A percentile compares a stretch with the other conserved stretches of the same genome.
These are phyloP conservation scores for Ramaria rubella DNA, from an alignment of 768 basidiomycete genomes.

Conservation along the genomic window DNA sequence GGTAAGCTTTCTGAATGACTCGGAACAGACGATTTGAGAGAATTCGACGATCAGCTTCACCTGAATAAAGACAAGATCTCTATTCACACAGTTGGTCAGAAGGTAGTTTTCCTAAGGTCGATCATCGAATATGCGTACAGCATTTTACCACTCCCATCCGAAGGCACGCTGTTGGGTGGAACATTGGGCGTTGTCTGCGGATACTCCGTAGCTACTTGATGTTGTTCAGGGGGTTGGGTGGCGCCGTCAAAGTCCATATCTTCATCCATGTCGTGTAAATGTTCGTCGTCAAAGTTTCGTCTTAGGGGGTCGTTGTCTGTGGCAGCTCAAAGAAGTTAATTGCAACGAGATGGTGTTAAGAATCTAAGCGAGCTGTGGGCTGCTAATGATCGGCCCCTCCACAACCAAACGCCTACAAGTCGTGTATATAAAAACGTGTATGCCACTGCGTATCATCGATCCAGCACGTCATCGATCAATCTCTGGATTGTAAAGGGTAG, in stretches of 20 bases:
- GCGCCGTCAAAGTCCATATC: conserved; percentile 63
- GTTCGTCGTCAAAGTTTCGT: not conserved
- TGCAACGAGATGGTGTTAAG: not conserved
- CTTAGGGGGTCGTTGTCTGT: not conserved
- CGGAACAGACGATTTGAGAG: not conserved
- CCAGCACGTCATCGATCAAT: not conserved
- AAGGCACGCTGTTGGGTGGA: conserved; percentile 26
- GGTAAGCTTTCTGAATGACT: not conserved
- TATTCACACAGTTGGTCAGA: conserved; percentile 25
- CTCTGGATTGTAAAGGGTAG: not conserved
- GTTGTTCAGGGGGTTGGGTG: conserved; percentile 28
- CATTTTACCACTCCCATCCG: conserved; percentile 55
- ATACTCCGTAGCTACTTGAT: conserved; percentile 21
- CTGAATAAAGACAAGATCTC: conserved; percentile 83
- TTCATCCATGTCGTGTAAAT: conserved; percentile 56
- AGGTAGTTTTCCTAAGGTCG: conserved; percentile 13
- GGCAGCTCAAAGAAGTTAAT: not conserved
- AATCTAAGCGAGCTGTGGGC: conserved; percentile 10
- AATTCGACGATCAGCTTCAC: not conserved
- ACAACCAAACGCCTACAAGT: not conserved
- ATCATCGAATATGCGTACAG: conserved; percentile 46
- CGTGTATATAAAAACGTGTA: conserved; percentile 3
- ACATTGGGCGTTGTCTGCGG: conserved; percentile 23
- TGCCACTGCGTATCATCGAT: conserved; percentile 11
- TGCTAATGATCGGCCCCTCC: conserved; percentile 1